A percentile compares a stretch with the other conserved stretches of the same genome.
Evolutionary conservation across 169 alveolate genomes (phyloP).

Genomic region (Eimeria zaria): DNA sequence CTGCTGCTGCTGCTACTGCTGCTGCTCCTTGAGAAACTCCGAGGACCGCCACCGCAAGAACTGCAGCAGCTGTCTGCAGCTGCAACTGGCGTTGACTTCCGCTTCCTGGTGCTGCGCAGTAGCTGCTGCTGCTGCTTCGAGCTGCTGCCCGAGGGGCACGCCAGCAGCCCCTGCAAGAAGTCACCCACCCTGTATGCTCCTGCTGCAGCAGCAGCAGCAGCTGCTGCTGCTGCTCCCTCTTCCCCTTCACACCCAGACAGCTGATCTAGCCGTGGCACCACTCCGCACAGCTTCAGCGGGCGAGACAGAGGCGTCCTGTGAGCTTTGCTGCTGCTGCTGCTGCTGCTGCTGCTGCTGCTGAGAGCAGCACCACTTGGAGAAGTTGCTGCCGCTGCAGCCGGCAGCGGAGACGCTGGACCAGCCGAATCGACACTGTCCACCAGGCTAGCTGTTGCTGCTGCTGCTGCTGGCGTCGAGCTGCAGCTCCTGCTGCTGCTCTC

Average conservation of each 20-base stretch:
- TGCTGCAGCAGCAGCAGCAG: not conserved
- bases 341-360: not conserved
- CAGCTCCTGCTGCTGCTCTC: slow-evolving; percentile 65
- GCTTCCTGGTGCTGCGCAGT: slow-evolving; percentile 43
- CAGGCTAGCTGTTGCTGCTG: not conserved
- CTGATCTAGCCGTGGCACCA: slow-evolving; percentile 31
- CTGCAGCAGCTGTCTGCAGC: slow-evolving; percentile 14
- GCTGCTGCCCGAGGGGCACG: slow-evolving; percentile 7
- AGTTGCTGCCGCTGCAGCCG: not conserved
- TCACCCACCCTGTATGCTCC: slow-evolving; percentile 18
- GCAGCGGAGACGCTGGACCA: not conserved
- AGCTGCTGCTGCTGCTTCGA: slow-evolving; percentile 61
- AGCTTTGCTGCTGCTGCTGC: not conserved
- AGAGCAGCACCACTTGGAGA: not conserved
- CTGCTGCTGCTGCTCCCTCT: slow-evolving; percentile 15
- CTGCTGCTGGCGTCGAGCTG: slow-evolving; percentile 47
- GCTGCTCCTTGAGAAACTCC: not conserved
- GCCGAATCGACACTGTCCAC: slow-evolving; percentile 17
- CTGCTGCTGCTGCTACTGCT: slow-evolving; percentile 16
- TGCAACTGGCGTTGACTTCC: slow-evolving; percentile 10
- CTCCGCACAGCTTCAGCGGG: slow-evolving; percentile 4
- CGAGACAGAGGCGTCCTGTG: slow-evolving; percentile 35
- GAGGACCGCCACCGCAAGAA: slow-evolving; percentile 19
- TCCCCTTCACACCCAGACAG: slow-evolving; percentile 3
- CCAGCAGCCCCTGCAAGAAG: slow-evolving; percentile 46